Evolutionary conservation across 2,329 filamentous ascomycete species (phyloP), one percentile per base, ranked within the genome.

Genomic region (Paraconiothyrium brasiliense): DNA sequence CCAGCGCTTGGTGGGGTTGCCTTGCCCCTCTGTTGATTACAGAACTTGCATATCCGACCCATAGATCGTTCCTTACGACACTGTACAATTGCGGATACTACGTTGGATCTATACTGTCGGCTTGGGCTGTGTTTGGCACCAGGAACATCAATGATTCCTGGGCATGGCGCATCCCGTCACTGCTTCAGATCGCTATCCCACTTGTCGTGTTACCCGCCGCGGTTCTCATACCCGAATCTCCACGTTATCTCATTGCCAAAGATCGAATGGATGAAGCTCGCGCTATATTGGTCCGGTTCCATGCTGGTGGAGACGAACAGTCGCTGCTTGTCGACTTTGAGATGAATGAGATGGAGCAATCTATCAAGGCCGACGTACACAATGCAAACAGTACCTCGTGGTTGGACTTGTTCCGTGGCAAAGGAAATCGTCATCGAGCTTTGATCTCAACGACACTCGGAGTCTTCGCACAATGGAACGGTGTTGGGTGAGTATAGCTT

Each of bases 211-310:
- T 73, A n/a, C 81, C 83, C 22, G 81, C 82, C 7, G 61, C 81
- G 22, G 51, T 82, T 4, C 67, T 74, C 14, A 73, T 76, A 66
- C 70, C 74, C 63, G 51, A 76, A 78, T 60, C 69, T 77, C 32
- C 83, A 10, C 66, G 85, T 16, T 80, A 82, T 1, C 71, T 85
- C 46, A 79, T 86, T 11, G 72, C 85, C 0, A 82, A 81, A 9
- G 84, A 84, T 2, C 44, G 30, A 34, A 46, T 30, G 9, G n/a
- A 30, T 6, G 35, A 55, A 55, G 52, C 52, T 5, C 52, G 52
- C 20, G 24, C 9, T 2, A 30, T 46, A 43, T 22, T 55, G 22
- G 39, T 37, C 22, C 6, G 20, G 8, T 55, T 44, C 22, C 52
- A 55, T 24, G 52, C 52, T 22, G 37, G 37, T 37, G 61, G 58